Evolutionary conservation across 257 asterid genomes (phyloP), one percentile per base, ranked within the genome.

Genomic region (Datura wrightii): DNA sequence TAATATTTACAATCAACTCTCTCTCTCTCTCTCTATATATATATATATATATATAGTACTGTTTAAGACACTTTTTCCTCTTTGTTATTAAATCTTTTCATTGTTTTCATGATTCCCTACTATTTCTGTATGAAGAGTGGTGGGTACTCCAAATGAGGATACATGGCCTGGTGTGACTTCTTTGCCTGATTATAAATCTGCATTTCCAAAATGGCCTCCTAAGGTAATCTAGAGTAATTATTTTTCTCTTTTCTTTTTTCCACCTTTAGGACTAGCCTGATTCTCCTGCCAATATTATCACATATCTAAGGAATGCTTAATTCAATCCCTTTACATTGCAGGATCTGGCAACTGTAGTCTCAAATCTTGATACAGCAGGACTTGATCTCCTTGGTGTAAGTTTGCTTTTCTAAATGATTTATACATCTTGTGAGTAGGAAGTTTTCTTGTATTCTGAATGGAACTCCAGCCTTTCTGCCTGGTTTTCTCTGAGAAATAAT

Each of bases 141-240:
- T 92, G 97, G 98, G 99, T 56, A 93, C 98, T 86, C 99, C 99
- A 18, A 93, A 90, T 80, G 99, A 96, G 89, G 93, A 90, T 82
- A 91, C 90, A 53, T 96, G 98, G 98, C 95, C 98, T 58, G 98
- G 99, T 82, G 98, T 96, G 87, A 93, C 98, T 60, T 92, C 99
- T 85, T 92, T 94, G 82, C 99, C 98, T 83, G 99, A 94, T 87
- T 96, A 90, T 79, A 94, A 93, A 91, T 88, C 95, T 83, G 69
- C 97, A 72, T 96, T 94, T 89, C 98, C 98, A 3, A 94, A 89
- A 86, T 93, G 97, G 97, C 93, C 92, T 56, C 16, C 92, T 53
- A 92, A 92, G 99, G 99, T 96, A 82, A 88, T 71, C 18, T 71
- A 44, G 55, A n/a, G 39, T 71, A 10, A 71, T 71, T 5, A 9